Conservation (phyloP, 2,329 filamentous ascomycete genomes). For the Tympanopsis confertula region DNA sequence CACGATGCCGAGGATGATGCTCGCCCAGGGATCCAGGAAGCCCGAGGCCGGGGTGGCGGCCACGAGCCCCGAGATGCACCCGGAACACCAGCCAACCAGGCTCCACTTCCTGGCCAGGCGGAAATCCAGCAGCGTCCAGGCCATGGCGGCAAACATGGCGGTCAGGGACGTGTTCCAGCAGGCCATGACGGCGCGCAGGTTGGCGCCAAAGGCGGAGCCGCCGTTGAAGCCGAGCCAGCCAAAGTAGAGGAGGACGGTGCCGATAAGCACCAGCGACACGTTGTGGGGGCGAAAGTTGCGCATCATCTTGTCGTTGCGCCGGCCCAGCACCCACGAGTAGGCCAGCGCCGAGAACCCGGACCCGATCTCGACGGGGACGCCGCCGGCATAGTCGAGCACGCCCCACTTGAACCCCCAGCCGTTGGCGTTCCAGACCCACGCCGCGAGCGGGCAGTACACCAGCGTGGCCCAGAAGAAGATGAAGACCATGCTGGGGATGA, state of each 20-base stretch:
- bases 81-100: conserved; percentile 64
- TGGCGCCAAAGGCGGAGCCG: conserved; percentile 85
- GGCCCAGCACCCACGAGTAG: conserved; percentile 90
- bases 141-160: conserved; percentile 81
- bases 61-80: conserved; percentile 59
- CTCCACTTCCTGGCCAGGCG: conserved; percentile 89
- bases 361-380: conserved; percentile 91
- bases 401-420: conserved; percentile 88
- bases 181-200: conserved; percentile 85
- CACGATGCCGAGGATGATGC: conserved; percentile 50
- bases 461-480: conserved; percentile 92
- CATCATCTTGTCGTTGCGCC: conserved; percentile 98
- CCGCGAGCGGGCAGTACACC: conserved; percentile 92
- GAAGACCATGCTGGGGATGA: conserved; percentile 91
- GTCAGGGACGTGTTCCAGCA: conserved; percentile 97
- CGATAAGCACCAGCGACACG: conserved; percentile 90
- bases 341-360: conserved; percentile 88
- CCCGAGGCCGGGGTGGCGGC: conserved; percentile 60
- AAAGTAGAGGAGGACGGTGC: conserved; percentile 93
- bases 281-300: conserved; percentile 99
- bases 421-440: conserved; percentile 92
- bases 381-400: conserved; percentile 90
- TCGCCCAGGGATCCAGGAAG: conserved; percentile 57
- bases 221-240: conserved; percentile 99
- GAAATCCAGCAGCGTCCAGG: conserved; percentile 94